phyloP scores from a whole-genome alignment of 169 alveolate genomes.

The Perkinsus olseni region DNA sequence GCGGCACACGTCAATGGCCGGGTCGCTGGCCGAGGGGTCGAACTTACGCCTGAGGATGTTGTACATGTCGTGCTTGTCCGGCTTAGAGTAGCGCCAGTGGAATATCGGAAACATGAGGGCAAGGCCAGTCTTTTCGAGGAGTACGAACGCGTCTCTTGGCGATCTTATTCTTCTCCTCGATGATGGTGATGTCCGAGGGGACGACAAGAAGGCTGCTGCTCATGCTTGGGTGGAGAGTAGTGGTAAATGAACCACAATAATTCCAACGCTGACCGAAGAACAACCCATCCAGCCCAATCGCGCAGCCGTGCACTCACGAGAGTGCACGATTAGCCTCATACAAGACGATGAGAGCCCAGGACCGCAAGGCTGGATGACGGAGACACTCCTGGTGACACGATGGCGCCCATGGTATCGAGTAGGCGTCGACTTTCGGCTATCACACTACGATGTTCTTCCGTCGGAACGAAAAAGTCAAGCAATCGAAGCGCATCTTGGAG shows the following conservation, averaged over 20 bases:
- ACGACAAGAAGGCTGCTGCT: conserved; percentile 7
- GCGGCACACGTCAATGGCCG: conserved; percentile 22
- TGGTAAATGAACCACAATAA: neutral
- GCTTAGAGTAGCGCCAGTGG: conserved; percentile 15
- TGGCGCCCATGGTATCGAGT: no score
- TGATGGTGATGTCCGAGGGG: conserved; percentile 33
- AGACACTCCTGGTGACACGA: no score
- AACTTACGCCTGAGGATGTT: conserved; percentile 14
- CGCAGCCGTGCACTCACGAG: no score
- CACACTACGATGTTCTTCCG: no score
- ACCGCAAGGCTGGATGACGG: no score
- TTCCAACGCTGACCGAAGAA: neutral
- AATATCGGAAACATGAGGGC: conserved; percentile 7
- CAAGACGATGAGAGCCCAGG: no score
- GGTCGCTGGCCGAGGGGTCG: conserved; percentile 12
- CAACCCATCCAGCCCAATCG: no score
- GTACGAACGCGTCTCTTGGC: conserved; percentile 16
- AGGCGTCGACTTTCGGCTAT: no score
- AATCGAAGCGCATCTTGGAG: no score
- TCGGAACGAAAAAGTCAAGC: no score
- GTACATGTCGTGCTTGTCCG: conserved; percentile 17
- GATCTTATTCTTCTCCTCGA: conserved; percentile 25
- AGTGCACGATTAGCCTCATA: no score
- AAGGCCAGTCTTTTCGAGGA: conserved; percentile 21
- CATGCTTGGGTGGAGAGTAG: neutral